phyloP scores from a whole-genome alignment of 768 basidiomycete genomes.

The Melanogaster broomeanus region DNA sequence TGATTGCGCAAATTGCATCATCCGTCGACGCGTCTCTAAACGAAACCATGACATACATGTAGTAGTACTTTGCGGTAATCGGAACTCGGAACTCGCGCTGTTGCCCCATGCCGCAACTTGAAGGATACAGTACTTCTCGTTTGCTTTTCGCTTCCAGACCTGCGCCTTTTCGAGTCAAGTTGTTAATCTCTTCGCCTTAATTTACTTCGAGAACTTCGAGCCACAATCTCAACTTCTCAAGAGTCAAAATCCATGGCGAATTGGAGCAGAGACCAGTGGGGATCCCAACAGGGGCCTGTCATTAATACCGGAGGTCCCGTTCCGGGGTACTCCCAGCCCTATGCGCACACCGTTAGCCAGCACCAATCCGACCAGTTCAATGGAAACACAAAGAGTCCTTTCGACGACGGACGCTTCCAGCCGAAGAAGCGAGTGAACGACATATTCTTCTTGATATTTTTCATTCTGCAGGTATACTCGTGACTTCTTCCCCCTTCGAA shows the following conservation, averaged over 20 bases:
- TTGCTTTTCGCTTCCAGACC: too few species aligned
- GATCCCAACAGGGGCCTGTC: constrained; percentile 7
- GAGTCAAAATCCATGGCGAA: constrained; percentile 7
- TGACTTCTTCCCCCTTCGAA: not conserved
- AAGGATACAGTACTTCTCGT: too few species aligned
- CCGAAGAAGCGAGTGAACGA: constrained; percentile 74
- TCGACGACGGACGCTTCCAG: constrained; percentile 63
- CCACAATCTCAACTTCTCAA: not conserved
- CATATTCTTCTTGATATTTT: constrained; percentile 68
- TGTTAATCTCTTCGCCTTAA: too few species aligned
- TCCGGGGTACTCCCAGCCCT: constrained; percentile 27
- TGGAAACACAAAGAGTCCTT: constrained; percentile 51
- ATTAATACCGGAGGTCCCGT: constrained; percentile 3
- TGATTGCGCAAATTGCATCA: too few species aligned
- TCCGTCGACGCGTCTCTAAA: too few species aligned
- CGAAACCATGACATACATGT: too few species aligned
- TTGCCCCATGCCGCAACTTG: too few species aligned
- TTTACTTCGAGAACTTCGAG: too few species aligned
- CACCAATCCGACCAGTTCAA: constrained; percentile 20
- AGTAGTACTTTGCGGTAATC: too few species aligned
- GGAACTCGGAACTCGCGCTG: too few species aligned
- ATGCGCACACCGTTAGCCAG: constrained; percentile 24
- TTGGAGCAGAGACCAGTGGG: constrained; percentile 25
- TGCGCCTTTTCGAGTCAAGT: too few species aligned
- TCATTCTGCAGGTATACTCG: constrained; percentile 60